Base-by-base conservation (phyloP, 768 basidiomycete species). In the Mycena epipterygia region DNA sequence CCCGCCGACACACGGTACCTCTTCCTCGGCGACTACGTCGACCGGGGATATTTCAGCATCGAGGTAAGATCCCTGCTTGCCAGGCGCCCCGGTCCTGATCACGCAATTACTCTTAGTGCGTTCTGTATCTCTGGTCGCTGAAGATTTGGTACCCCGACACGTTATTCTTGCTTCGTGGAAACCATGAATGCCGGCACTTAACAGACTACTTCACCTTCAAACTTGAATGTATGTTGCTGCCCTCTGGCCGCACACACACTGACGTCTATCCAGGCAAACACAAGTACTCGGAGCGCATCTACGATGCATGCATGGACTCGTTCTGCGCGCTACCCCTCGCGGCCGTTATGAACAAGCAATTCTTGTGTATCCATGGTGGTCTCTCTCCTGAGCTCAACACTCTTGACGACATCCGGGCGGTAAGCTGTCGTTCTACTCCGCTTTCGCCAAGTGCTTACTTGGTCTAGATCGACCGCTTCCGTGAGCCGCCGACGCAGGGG, bases 141-240 rank as follows among this genome's bases (percentile, higher is more conserved):
- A 99, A 99, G 86, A 98, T 99, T 80, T 98, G 97, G 96, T 99
- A 98, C 81, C 98, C 98, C 59, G 91, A 97, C 75, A 98, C 97
- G 30, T 86, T 99, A 41, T 98, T 97, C 87, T 89, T 99, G 44
- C 88, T 99, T 39, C 95, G 98, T 57, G 98, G 98, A 56, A 99
- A 99, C 77, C 98, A 99, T 81, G 98, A 99, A 85, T 99, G 98
- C 80, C 91, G 98, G 56, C 98, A 99, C 84, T 84, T 99, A 80
- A 99, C 97, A 25, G 97, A 99, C 78, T 98, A 99, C 82, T 99
- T 98, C 79, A 99, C 97, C 39, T 99, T 99, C 88, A 99, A 98
- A 82, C 91, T 98, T 30, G 97, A 98, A 86, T 98, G 97, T 96
- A 78, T 77, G 95, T 83, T n/a, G 30, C 19, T 49, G 35, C 46